phyloP scores from a whole-genome alignment of 352 stramenopile species.

The Globisporangium cederbergense region DNA sequence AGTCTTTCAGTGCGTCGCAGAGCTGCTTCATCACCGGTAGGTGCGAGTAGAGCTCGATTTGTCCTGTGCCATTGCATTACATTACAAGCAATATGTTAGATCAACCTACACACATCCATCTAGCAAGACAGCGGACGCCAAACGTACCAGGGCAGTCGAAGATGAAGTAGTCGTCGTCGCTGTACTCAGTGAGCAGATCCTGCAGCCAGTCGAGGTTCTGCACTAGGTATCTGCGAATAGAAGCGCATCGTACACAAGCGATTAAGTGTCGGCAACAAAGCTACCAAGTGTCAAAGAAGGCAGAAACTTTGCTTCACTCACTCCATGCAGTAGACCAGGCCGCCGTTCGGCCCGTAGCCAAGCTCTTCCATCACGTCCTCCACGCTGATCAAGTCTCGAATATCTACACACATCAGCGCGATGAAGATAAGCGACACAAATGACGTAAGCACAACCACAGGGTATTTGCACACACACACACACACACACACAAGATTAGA shows the following conservation, averaged over 20 bases:
- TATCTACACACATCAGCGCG: constrained; percentile 48
- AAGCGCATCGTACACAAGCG: neutral
- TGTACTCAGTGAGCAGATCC: constrained; percentile 89
- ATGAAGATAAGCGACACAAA: neutral
- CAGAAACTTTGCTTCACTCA: constrained; percentile 41
- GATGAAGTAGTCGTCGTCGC: constrained; percentile 96
- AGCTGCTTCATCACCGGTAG: constrained; percentile 90
- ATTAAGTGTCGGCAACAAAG: neutral
- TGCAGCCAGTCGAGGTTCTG: constrained; percentile 96
- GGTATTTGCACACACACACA: neutral
- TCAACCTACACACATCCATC: neutral
- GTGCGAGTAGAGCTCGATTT: constrained; percentile 92
- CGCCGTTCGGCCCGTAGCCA: constrained; percentile 97
- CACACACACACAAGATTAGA: neutral
- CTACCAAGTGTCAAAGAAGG: neutral
- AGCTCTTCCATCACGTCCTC: constrained; percentile 98
- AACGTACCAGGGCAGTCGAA: constrained; percentile 96
- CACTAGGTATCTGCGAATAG: constrained; percentile 62
- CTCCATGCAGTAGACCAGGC: constrained; percentile 99
- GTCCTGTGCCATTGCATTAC: constrained; percentile 32
- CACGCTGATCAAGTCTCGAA: constrained; percentile 94
- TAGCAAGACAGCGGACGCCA: neutral
- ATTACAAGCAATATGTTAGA: neutral
- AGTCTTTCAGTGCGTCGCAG: constrained; percentile 80
- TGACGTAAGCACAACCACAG: too few relatives aligned